These are phyloP conservation scores for Zymoseptoria passerinii DNA, from an alignment of 2,329 filamentous ascomycete genomes.

Conservation along the genomic window DNA sequence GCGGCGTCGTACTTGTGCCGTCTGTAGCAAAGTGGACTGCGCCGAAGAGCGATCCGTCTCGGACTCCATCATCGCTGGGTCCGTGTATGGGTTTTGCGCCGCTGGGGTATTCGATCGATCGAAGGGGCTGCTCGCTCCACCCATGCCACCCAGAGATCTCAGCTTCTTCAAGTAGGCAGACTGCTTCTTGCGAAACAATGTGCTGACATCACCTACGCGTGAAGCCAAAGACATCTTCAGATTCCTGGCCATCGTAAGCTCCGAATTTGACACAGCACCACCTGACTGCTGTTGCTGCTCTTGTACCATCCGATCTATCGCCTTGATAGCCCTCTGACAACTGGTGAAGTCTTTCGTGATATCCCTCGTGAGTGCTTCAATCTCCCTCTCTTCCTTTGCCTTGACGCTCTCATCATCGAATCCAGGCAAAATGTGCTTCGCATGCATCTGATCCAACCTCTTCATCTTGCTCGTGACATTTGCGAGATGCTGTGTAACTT, in stretches of 20 bases:
- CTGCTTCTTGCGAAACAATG: slow-evolving; percentile 93
- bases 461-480: slow-evolving; percentile 76
- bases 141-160: slow-evolving; percentile 38
- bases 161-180: slow-evolving; percentile 75
- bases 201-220: slow-evolving; percentile 83
- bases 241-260: slow-evolving; percentile 93
- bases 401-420: slow-evolving; percentile 94
- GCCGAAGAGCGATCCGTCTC: slow-evolving; percentile 90
- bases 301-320: slow-evolving; percentile 76
- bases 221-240: slow-evolving; percentile 86
- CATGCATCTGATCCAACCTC: slow-evolving; percentile 82
- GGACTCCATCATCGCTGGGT: slow-evolving; percentile 85
- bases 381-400: slow-evolving; percentile 76
- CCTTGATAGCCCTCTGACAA: slow-evolving; percentile 81
- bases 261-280: slow-evolving; percentile 66
- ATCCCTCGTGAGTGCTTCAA: slow-evolving; percentile 80
- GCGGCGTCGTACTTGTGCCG: slow-evolving; percentile 50
- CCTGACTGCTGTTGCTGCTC: slow-evolving; percentile 58
- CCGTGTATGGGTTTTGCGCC: slow-evolving; percentile 58
- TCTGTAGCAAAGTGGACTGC: slow-evolving; percentile 77
- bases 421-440: slow-evolving; percentile 91
- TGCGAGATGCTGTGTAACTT: slow-evolving; percentile 74
- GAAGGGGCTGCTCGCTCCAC: slow-evolving; percentile 34
- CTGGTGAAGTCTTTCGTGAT: slow-evolving; percentile 85
- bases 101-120: slow-evolving; percentile 39